phyloP scores from a whole-genome alignment of 768 basidiomycete genomes.

The Podaxis sp. region DNA sequence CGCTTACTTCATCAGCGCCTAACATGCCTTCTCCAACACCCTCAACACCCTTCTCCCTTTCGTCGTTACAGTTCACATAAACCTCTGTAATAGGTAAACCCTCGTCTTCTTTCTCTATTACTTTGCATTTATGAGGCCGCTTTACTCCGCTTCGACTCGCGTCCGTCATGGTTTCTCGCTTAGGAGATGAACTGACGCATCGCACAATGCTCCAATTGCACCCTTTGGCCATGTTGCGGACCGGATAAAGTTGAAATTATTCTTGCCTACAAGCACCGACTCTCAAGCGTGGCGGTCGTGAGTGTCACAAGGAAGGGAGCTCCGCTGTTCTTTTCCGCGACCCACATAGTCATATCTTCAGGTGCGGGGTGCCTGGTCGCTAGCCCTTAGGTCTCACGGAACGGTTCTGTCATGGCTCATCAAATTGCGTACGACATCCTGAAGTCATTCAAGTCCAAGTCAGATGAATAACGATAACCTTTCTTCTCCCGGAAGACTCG shows the following conservation, averaged over 20 bases:
- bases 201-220: not conserved
- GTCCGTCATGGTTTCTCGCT: not conserved
- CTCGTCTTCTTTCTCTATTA: constrained; percentile 5
- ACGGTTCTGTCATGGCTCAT: constrained; percentile 6
- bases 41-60: not conserved
- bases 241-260: not conserved
- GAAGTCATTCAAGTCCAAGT: constrained; percentile 5
- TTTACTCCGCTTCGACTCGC: not conserved
- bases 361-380: constrained; percentile 4
- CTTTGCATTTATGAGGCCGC: not conserved
- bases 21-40: not conserved
- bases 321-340: not conserved
- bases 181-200: constrained; percentile 1
- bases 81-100: constrained; percentile 5
- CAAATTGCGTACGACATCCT: constrained; percentile 8
- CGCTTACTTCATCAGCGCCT: constrained; percentile 5
- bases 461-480: constrained; percentile 7
- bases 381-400: constrained; percentile 1
- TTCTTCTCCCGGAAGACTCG: constrained; percentile 10
- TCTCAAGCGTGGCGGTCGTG: not conserved
- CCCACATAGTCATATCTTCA: not conserved
- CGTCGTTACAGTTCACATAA: not conserved
- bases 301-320: not conserved
- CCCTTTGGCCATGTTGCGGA: not conserved
- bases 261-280: not conserved